Evolutionary conservation across 805 yeast genomes (phyloP), one percentile per base, ranked within the genome.

Genomic region (Brettanomyces custersianus): DNA sequence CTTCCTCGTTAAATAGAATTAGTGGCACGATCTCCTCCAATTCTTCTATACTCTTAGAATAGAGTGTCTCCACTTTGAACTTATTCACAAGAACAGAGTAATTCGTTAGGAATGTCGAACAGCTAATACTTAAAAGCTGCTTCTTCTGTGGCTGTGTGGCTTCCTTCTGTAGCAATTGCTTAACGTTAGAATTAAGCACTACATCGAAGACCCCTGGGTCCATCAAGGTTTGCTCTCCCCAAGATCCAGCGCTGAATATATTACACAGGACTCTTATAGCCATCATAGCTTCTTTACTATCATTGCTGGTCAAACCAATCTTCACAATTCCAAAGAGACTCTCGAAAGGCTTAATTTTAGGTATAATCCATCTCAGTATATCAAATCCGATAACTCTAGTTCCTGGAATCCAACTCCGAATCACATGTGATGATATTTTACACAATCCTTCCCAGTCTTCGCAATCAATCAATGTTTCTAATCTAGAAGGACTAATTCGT

Each of bases 381-480:
- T 81, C 90, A 47, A 68, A 69, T 0, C 79, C 82, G 2, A 80
- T 68, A 2, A 74, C 60, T 38, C 68, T 68, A 16, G 66, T 63
- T 0, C 47, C 45, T 8, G 51, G 48, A n/a, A 57, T 57, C 85
- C 85, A 78, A 2, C 39, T 22, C 20, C 39, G 55, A 29, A 64
- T 59, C 10, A 57, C 51, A 9, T 51, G 40, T 7, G 36, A 7
- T 0, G 46, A 36, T 6, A 44, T 9, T 3, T 33, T 12, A 13
- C 34, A 27, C n/a, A 33, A 57, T 48, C 10, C 55, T 41, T 57
- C 35, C 40, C 42, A 45, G 31, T 51, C 51, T 31, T 72, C 68
- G 10, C 74, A 70, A 51, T 66, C 72, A 40, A 68, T 59, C 45
- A 70, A 60, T 37, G 67, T 73, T 36, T 74, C 72, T 36, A 72